Base-by-base conservation (phyloP, 2,329 filamentous ascomycete species). In the Trichoderma koningii region DNA sequence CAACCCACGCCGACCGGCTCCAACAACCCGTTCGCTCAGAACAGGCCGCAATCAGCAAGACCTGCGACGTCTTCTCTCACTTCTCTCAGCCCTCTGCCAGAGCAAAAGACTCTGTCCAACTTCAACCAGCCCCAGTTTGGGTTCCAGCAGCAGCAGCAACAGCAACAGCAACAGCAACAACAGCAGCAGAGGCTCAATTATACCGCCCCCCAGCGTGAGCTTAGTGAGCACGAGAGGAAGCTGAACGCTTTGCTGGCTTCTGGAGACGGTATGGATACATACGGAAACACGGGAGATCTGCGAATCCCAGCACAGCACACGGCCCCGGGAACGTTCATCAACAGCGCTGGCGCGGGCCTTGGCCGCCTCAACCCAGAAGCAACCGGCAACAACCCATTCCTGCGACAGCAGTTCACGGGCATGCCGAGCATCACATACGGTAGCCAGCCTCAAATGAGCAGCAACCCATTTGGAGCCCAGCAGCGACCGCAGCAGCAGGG, bases 301-400 rank as follows among this genome's bases (percentile, higher is more conserved):
- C 93, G 95, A 77, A 96, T 99, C 69, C 95, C 95, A 1, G 89
- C 95, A 2, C 95, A 99, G 75, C 95, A 99, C 77, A 99, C 95
- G 0, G 93, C 95, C 1, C 95, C 95, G 0, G 95, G 94, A 28
- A 96, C 91, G 0, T 99, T 98, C 76, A 89, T 99, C 79, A 99
- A 99, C 79, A 96, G 92, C 66, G 93, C 95, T 7, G 95, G 95
- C 56, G 83, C 89, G 44, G 91, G 92, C n/a, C 79, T 91, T 65
- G 87, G 87, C 70, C 85, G 86, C 65, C 78, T 97, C 50, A 91
- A 81, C 66, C 75, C 82, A 62, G 82, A 93, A 21, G 92, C 91
- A 0, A 92, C 89, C 2, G 90, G 89, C 38, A 95, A 86, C 80
- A 98, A 98, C 74, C 95, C 95, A 0, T 99, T 98, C 80, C 80